Evolutionary conservation across 73 alveolate genomes (phyloP).

Genomic region (Symbiodinium pilosum): DNA sequence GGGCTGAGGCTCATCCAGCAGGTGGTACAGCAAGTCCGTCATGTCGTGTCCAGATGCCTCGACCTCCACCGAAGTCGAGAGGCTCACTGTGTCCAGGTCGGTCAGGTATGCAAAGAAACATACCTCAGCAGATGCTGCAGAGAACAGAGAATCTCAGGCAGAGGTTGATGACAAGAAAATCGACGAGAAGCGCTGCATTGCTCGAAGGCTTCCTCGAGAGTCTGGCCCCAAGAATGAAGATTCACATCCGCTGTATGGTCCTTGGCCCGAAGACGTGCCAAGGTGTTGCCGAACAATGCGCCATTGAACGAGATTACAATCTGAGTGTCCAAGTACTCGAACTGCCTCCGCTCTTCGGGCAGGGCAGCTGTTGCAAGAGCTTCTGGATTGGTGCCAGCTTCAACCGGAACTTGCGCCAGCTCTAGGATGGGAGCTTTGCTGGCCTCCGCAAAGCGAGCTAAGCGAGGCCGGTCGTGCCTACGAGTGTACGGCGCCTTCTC

Average conservation of each 20-base stretch:
- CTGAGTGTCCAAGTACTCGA: constrained; percentile 54
- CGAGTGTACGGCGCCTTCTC: background rate
- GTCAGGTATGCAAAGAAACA: constrained; percentile 62
- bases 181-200: constrained; percentile 43
- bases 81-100: constrained; percentile 56
- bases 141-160: too few relatives aligned
- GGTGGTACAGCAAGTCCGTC: constrained; percentile 54
- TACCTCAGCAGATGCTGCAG: background rate
- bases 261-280: background rate
- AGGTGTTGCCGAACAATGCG: too few relatives aligned
- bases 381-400: background rate
- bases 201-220: constrained; percentile 45
- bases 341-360: constrained; percentile 18
- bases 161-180: too few relatives aligned
- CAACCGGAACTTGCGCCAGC: background rate
- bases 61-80: constrained; percentile 3
- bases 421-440: background rate
- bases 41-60: constrained; percentile 68
- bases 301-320: too few relatives aligned
- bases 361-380: background rate
- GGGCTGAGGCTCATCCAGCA: constrained; percentile 55
- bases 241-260: constrained; percentile 93
- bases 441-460: background rate
- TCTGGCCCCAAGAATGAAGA: constrained; percentile 86
- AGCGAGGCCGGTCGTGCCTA: background rate